phyloP scores from a whole-genome alignment of 768 basidiomycete species.

The Hypholoma sublateritium region DNA sequence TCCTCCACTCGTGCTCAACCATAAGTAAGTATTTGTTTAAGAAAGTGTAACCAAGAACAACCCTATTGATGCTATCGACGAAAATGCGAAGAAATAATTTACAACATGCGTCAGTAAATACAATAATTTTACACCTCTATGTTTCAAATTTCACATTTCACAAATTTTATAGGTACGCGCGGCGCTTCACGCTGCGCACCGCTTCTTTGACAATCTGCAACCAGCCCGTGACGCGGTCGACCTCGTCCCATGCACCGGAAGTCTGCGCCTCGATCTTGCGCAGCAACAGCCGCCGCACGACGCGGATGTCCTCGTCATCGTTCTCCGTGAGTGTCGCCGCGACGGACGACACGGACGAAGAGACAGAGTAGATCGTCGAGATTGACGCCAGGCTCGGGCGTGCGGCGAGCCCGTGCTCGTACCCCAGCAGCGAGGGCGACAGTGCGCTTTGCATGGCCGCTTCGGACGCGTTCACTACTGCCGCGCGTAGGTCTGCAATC shows the following conservation, averaged over 20 bases:
- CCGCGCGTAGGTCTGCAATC: slow-evolving; percentile 41
- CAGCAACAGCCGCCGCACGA: slow-evolving; percentile 60
- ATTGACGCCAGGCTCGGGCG: slow-evolving; percentile 44
- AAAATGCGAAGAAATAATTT: slow-evolving; percentile 5
- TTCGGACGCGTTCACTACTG: slow-evolving; percentile 17
- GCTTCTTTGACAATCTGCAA: slow-evolving; percentile 64
- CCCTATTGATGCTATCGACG: not conserved
- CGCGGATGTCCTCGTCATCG: slow-evolving; percentile 64
- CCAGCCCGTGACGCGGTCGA: slow-evolving; percentile 61
- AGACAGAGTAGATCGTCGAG: slow-evolving; percentile 38
- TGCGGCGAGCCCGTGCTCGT: slow-evolving; percentile 29
- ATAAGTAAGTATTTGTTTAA: no score
- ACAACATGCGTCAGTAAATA: slow-evolving; percentile 6
- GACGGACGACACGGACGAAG: slow-evolving; percentile 46
- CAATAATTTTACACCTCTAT: slow-evolving; percentile 6
- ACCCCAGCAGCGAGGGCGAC: slow-evolving; percentile 31
- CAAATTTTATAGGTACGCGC: slow-evolving; percentile 38
- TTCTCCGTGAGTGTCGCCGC: slow-evolving; percentile 49
- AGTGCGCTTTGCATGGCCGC: slow-evolving; percentile 15
- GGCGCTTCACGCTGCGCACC: slow-evolving; percentile 53
- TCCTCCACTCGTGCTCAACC: no score
- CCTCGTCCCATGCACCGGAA: slow-evolving; percentile 58
- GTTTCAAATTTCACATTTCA: not conserved
- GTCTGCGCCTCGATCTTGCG: slow-evolving; percentile 61
- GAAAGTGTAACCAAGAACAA: not conserved